phyloP scores from a whole-genome alignment of 1,284 basidiomycete species.

The Apiotrichum sp. region DNA sequence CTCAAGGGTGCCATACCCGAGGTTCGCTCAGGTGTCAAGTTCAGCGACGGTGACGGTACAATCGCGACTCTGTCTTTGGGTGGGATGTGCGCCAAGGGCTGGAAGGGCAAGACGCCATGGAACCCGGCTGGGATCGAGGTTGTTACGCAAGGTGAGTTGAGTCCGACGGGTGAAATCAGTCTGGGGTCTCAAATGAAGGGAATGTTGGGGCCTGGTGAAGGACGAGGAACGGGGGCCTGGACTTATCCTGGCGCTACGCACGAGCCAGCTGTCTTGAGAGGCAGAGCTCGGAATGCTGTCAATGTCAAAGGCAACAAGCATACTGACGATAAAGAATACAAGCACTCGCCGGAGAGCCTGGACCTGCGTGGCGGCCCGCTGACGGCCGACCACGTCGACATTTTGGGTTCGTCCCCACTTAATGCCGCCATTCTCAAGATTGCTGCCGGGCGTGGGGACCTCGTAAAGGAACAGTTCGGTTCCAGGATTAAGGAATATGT shows the following conservation, averaged over 20 bases:
- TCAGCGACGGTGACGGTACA: constrained; percentile 94
- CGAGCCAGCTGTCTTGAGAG: too few species aligned
- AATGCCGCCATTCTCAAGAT: constrained; percentile 89
- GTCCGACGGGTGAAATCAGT: too few species aligned
- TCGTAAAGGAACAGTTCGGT: constrained; percentile 60
- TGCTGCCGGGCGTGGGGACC: constrained; percentile 41
- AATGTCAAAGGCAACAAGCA: not conserved
- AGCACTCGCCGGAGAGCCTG: constrained; percentile 71
- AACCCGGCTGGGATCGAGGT: constrained; percentile 87
- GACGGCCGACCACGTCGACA: constrained; percentile 86
- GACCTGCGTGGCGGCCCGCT: constrained; percentile 80
- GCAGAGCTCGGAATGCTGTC: too few species aligned
- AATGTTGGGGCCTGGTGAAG: too few species aligned
- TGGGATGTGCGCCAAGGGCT: constrained; percentile 91
- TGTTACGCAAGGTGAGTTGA: constrained; percentile 65
- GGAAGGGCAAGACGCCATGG: constrained; percentile 77
- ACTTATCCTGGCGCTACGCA: too few species aligned
- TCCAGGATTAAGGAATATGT: constrained; percentile 76
- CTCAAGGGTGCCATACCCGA: constrained; percentile 60
- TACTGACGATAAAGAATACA: constrained; percentile 54
- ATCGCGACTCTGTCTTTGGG: constrained; percentile 84
- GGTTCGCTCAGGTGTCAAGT: constrained; percentile 73
- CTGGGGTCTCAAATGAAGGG: too few species aligned
- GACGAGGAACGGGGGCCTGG: too few species aligned
- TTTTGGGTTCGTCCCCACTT: constrained; percentile 76